Conservation (phyloP, 148 eudicot species). For the Rhododendron henanense region DNA sequence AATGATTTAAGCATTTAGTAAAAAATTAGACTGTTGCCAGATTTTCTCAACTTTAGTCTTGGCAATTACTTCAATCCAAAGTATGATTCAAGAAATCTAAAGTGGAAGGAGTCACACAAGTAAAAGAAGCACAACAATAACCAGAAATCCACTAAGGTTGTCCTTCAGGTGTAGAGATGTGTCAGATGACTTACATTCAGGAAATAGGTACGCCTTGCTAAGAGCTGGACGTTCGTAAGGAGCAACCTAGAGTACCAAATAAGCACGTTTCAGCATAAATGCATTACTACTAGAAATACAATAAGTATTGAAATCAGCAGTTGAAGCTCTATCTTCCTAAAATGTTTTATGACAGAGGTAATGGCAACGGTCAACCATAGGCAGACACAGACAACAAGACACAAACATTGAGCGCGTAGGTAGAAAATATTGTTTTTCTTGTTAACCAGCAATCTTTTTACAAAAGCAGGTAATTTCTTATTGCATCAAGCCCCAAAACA, state of each 20-base stretch:
- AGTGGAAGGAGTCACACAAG: not conserved
- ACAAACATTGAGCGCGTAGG: not conserved
- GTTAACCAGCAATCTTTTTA: not conserved
- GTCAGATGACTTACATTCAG: conserved; percentile 74
- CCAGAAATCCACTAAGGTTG: not conserved
- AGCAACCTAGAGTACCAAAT: conserved; percentile 63
- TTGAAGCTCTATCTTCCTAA: not conserved
- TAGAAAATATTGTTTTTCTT: not conserved
- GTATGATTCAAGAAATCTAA: not conserved
- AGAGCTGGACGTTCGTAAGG: conserved; percentile 99
- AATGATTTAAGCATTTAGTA: not conserved
- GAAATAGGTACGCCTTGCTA: conserved; percentile 93
- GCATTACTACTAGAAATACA: not conserved
- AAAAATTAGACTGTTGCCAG: not conserved
- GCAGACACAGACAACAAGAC: not conserved
- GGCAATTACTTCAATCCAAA: not conserved
- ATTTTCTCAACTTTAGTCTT: not conserved
- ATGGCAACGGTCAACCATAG: not conserved
- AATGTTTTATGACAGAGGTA: not conserved
- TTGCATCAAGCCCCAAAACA: not conserved
- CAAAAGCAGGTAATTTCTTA: not conserved
- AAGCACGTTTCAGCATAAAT: not conserved
- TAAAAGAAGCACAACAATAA: not conserved
- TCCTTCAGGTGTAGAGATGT: conserved; percentile 2
- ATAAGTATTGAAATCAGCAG: not conserved